Evolutionary conservation across 106 monocot species (phyloP).

Genomic region (Allium fistulosum): DNA sequence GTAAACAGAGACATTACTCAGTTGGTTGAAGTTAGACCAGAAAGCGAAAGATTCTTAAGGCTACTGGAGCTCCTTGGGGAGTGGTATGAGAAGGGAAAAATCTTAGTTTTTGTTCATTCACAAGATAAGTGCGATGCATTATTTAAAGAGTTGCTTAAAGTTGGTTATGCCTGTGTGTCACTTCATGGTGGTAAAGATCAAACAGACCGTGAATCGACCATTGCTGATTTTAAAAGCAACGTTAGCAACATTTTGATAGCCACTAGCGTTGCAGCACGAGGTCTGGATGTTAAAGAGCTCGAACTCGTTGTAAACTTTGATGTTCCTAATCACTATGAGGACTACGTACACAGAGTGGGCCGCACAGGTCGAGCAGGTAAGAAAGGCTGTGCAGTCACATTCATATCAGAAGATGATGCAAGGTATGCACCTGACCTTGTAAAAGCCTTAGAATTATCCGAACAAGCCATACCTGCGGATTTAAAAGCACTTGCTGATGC

Average conservation of each 20-base stretch:
- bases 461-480: constrained; percentile 87
- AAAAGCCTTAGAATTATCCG: constrained; percentile 86
- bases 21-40: constrained; percentile 82
- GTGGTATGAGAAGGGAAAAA: constrained; percentile 98
- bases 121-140: constrained; percentile 96
- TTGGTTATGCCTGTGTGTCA: constrained; percentile 95
- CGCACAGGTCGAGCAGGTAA: constrained; percentile 86
- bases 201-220: constrained; percentile 91
- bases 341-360: constrained; percentile 96
- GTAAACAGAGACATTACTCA: constrained; percentile 92
- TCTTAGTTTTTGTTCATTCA: constrained; percentile 93
- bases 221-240: constrained; percentile 90
- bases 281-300: constrained; percentile 93
- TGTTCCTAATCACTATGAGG: constrained; percentile 97
- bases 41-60: constrained; percentile 78
- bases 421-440: constrained; percentile 92
- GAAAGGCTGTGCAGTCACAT: constrained; percentile 85
- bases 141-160: constrained; percentile 78
- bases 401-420: constrained; percentile 92
- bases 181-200: constrained; percentile 95
- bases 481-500: constrained; percentile 75
- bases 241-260: constrained; percentile 91
- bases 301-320: constrained; percentile 96
- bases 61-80: constrained; percentile 84
- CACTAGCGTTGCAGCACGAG: constrained; percentile 91